Evolutionary conservation across 495 filamentous ascomycete species (phyloP).

Genomic region (Penicillium fimorum): DNA sequence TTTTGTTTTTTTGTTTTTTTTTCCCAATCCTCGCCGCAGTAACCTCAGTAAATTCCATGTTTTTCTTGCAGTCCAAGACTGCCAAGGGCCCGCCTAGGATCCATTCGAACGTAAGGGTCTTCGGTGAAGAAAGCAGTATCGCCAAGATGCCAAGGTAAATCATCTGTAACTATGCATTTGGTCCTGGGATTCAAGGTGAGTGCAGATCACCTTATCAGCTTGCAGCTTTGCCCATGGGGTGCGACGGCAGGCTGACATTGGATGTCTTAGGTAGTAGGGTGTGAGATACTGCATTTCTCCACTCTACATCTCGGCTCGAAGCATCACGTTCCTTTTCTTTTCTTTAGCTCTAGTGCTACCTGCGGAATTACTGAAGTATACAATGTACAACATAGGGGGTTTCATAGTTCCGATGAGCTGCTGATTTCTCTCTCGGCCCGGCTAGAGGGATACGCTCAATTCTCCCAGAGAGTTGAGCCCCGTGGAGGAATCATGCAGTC

Average conservation of each 20-base stretch:
- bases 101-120: background rate
- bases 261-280: background rate
- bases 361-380: background rate
- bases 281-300: background rate
- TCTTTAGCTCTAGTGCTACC: background rate
- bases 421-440: constrained; percentile 1
- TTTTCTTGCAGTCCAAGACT: constrained; percentile 1
- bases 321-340: background rate
- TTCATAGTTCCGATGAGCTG: background rate
- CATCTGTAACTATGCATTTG: constrained; percentile 13
- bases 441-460: constrained; percentile 2
- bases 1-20: background rate
- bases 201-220: constrained; percentile 5
- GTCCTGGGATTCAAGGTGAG: constrained; percentile 2
- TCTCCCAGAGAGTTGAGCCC: constrained; percentile 14
- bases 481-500: constrained; percentile 3
- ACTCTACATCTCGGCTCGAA: background rate
- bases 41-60: constrained; percentile 1
- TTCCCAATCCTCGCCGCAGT: constrained; percentile 3
- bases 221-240: constrained; percentile 1
- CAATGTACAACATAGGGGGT: background rate
- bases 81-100: constrained; percentile 13
- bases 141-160: constrained; percentile 27
- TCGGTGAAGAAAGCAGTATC: constrained; percentile 7
- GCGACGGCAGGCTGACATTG: background rate